Evolutionary conservation across 2,329 filamentous ascomycete genomes (phyloP).

Genomic region (Epichloe scottii): DNA sequence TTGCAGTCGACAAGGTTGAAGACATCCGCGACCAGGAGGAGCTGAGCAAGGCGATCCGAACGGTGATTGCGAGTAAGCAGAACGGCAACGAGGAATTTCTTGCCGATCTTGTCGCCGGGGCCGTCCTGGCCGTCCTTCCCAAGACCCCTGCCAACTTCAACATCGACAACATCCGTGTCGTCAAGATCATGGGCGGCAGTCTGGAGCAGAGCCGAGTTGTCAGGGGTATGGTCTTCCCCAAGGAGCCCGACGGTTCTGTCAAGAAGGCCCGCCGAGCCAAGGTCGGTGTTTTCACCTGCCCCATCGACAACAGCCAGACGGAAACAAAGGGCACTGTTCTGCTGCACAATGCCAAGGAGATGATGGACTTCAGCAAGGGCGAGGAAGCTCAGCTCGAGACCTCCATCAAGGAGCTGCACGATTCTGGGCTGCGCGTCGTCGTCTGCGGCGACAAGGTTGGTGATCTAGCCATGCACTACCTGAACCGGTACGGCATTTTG

Average conservation of each 20-base stretch:
- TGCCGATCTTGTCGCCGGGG: constrained; percentile 75
- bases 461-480: constrained; percentile 91
- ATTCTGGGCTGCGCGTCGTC: constrained; percentile 83
- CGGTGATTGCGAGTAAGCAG: constrained; percentile 94
- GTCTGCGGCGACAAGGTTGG: constrained; percentile 89
- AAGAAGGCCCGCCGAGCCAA: constrained; percentile 91
- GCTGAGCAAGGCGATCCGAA: constrained; percentile 88
- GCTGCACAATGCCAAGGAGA: constrained; percentile 94
- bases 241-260: constrained; percentile 81
- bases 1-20: constrained; percentile 81
- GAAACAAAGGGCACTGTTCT: constrained; percentile 98
- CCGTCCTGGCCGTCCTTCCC: constrained; percentile 74
- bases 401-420: constrained; percentile 87
- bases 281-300: constrained; percentile 92
- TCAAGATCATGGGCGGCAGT: constrained; percentile 98
- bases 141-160: constrained; percentile 97
- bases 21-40: constrained; percentile 71
- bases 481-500: constrained; percentile 93
- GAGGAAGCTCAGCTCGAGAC: constrained; percentile 88
- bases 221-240: constrained; percentile 96
- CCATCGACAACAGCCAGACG: constrained; percentile 89
- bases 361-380: constrained; percentile 96
- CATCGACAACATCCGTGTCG: constrained; percentile 95
- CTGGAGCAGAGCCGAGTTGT: constrained; percentile 89
- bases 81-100: constrained; percentile 85